Base-by-base conservation (phyloP, 192 early-diverging fungal genomes). In the Entrophospora sp. region DNA sequence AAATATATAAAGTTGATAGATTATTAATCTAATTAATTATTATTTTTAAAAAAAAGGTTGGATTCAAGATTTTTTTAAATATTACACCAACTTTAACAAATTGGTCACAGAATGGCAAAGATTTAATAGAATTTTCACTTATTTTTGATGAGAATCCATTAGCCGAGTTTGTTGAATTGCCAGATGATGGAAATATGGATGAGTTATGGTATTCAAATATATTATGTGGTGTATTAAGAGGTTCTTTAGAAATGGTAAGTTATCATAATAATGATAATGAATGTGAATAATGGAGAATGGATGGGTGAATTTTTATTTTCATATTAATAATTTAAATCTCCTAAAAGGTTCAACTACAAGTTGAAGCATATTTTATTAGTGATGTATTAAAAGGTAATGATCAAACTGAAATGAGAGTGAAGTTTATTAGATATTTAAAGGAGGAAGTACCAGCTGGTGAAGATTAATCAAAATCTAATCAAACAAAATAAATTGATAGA, bases 191-290 rank as follows among this genome's bases (percentile, higher is more conserved):
- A 3, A 78, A 83, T 2, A 64, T 82, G 16, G 77, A 86, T 61
- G 91, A 88, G 20, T 76, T 99, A 61, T 97, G 93, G 94, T 99
- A 96, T 70, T 95, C 93, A 24, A 99, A 99, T 66, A 84, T 98
- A 24, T 76, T 96, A 34, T 94, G 92, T 67, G 97, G 97, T 1
- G 91, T 98, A 2, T 67, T 99, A 45, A 82, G 97, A 14, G 97
- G 95, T 3, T 89, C 95, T 7, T 77, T 97, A 37, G 97, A 99
- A 65, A 98, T 99, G 94, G 91, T 95, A 77, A 64, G 48, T 13
- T 49, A 28, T 1, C 22, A 12, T 70, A 59, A 8, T 18, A 32
- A 42, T n/a, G n/a, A n/a, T n/a, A n/a, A n/a, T n/a, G n/a, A n/a
- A n/a, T n/a, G n/a, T n/a, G n/a, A n/a, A n/a, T n/a, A n/a, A n/a